Evolutionary conservation across 306 rosid species (phyloP), one percentile per base, ranked within the genome.

Genomic region (Fagus sylvatica): DNA sequence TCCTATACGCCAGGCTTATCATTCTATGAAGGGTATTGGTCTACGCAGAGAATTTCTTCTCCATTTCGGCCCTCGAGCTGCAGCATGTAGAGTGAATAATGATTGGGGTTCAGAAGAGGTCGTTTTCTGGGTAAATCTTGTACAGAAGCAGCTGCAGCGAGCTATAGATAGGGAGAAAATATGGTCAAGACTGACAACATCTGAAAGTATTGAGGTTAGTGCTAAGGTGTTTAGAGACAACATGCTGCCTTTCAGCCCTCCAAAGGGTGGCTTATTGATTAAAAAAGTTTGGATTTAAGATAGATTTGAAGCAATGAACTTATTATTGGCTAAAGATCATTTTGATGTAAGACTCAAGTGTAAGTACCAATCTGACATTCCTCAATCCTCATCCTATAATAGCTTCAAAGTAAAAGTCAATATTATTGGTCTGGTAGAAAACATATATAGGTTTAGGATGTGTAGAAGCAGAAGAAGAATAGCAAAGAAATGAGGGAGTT

Each of bases 121-220:
- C 80, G 72, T 84, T 80, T 96, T 96, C 88, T 96, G 99, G 99
- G 91, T 96, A 77, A 87, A 88, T 84, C 98, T 93, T 75, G 82
- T 85, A 73, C 98, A 93, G 91, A 84, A 71, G 87, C 94, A 88
- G 81, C 86, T 96, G 79, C 97, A 93, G 74, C 91, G 75, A 78
- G 97, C 97, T 72, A 86, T 96, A 79, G 94, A 93, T 67, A 96
- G 97, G 80, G 99, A 96, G 86, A 93, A 83, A 87, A 96, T 96
- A 75, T 96, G 99, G 99, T 93, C 98, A 46, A 86, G 97, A 78
- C 82, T 96, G 54, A 96, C 98, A 76, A 93, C 99, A 69, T 91
- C 97, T 56, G 99, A 96, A 91, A 91, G 98, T 80, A 96, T 94
- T 55, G 98, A 92, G 98, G 98, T 92, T 48, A 77, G 92, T 71